Conservation (phyloP, 257 asterid genomes). For the Salvia hispanica region DNA sequence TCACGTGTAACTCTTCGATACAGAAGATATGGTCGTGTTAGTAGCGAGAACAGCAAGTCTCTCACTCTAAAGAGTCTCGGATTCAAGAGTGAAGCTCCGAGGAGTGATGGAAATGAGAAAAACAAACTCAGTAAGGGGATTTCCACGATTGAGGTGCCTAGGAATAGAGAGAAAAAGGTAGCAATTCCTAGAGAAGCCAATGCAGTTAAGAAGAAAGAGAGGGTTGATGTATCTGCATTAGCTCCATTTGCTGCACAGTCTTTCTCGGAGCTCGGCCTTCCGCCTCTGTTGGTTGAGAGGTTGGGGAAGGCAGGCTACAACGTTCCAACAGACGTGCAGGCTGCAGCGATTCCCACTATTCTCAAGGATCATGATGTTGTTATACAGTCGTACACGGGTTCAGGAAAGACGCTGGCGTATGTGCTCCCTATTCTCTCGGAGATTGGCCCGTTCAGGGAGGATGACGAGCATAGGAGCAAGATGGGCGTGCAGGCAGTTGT, state of each 20-base stretch:
- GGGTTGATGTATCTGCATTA: constrained; percentile 47
- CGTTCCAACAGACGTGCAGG: constrained; percentile 93
- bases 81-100: constrained; percentile 41
- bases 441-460: constrained; percentile 59
- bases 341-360: constrained; percentile 82
- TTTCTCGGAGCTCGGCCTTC: constrained; percentile 86
- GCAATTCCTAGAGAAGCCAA: constrained; percentile 36
- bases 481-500: constrained; percentile 74
- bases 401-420: constrained; percentile 95
- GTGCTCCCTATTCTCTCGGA: constrained; percentile 89
- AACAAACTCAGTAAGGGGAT: constrained; percentile 50
- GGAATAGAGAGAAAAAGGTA: constrained; percentile 47
- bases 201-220: constrained; percentile 38
- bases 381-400: constrained; percentile 93
- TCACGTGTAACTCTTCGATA: constrained; percentile 46
- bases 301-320: constrained; percentile 76
- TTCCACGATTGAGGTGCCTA: constrained; percentile 68
- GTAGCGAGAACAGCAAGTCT: constrained; percentile 42
- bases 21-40: constrained; percentile 38
- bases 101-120: constrained; percentile 48
- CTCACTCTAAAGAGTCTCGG: constrained; percentile 82
- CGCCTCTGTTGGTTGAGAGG: constrained; percentile 67
- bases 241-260: constrained; percentile 81
- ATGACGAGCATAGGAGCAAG: constrained; percentile 39
- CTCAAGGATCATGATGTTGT: constrained; percentile 80